Base-by-base conservation (phyloP, 108 stramenopile genomes). In the Pseudonitzschia pungens region DNA sequence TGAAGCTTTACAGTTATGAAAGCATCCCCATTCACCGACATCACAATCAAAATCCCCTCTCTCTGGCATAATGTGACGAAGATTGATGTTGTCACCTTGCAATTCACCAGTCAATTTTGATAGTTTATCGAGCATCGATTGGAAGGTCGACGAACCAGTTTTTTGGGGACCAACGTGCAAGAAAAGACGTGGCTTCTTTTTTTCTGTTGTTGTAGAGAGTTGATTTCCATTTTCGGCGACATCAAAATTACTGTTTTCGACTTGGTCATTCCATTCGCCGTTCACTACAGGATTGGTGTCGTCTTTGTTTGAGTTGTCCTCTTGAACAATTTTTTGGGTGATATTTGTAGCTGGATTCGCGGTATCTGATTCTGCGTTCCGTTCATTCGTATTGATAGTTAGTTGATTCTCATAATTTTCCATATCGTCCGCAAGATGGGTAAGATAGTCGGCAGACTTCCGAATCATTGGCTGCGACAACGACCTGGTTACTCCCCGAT, bases 91-190 rank as follows among this genome's bases (percentile, higher is more conserved):
- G 48, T 67, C 65, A 11, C 36, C 45, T 10, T 20, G 11, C 43
- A 67, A 45, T 27, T 44, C 22, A 0, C 42, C 28, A 10, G 65
- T 67, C 43, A 67, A 16, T 11, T 50, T n/a, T 45, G 65, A 44
- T 16, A 67, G 21, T 26, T 27, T 67, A 50, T 67, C 65, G 2
- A 67, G 45, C 48, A 40, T 50, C 2, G 65, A 67, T 67, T 67
- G 65, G 29, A 67, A 41, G 2, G 65, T 67, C 15, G 65, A 67
- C 22, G 65, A 67, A 22, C 44, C 65, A 4, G 65, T 67, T 41
- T 67, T 67, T 28, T 67, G 65, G 10, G 65, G 65, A 28, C 65
- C 65, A 48, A 67, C 65, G 48, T 67, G 65, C 27, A 67, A 40
- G 65, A 67, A 67, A 41, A 67, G 65, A 2, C 45, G 65, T 2